Evolutionary conservation across 2,329 filamentous ascomycete species (phyloP).

Genomic region (Huntiella abstrusa): DNA sequence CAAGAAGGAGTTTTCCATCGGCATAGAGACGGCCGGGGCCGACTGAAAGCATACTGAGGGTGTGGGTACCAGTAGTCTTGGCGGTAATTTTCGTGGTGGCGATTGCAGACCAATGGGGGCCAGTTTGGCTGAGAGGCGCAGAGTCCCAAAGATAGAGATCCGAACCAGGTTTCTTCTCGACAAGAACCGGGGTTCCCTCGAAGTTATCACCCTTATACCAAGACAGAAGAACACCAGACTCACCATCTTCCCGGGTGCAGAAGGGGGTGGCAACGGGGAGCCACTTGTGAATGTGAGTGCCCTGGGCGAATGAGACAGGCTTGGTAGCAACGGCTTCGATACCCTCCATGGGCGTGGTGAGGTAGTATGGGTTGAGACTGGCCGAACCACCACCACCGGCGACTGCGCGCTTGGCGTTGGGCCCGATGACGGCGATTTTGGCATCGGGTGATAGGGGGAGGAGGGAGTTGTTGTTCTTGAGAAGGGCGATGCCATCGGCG

Average conservation of each 20-base stretch:
- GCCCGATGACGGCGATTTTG: conserved; percentile 47
- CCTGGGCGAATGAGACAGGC: conserved; percentile 39
- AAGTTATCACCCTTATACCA: conserved; percentile 48
- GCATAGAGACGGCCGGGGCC: conserved; percentile 44
- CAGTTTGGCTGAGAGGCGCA: conserved; percentile 38
- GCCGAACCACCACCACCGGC: conserved; percentile 51
- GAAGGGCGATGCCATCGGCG: conserved; percentile 40
- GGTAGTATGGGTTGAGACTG: conserved; percentile 50
- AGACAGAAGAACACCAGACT: conserved; percentile 42
- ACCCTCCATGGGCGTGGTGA: conserved; percentile 43
- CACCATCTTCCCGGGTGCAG: conserved; percentile 35
- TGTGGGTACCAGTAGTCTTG: conserved; percentile 40
- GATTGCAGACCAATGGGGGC: conserved; percentile 44
- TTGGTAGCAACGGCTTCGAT: conserved; percentile 34
- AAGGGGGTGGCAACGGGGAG: conserved; percentile 41
- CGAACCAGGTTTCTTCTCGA: conserved; percentile 41
- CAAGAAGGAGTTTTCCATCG: conserved; percentile 38
- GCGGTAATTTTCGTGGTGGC: conserved; percentile 42
- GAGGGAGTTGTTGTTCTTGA: conserved; percentile 43
- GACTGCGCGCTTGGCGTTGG: conserved; percentile 47
- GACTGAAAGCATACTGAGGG: conserved; percentile 48
- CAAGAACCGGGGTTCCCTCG: conserved; percentile 33
- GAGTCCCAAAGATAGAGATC: conserved; percentile 56
- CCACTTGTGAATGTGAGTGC: conserved; percentile 47
- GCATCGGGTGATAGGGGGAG: conserved; percentile 37